A percentile compares a stretch with the other conserved stretches of the same genome.
These are phyloP conservation scores for Monosporozyma yasuniensis DNA, from an alignment of 805 yeast species.

Conservation along the genomic window DNA sequence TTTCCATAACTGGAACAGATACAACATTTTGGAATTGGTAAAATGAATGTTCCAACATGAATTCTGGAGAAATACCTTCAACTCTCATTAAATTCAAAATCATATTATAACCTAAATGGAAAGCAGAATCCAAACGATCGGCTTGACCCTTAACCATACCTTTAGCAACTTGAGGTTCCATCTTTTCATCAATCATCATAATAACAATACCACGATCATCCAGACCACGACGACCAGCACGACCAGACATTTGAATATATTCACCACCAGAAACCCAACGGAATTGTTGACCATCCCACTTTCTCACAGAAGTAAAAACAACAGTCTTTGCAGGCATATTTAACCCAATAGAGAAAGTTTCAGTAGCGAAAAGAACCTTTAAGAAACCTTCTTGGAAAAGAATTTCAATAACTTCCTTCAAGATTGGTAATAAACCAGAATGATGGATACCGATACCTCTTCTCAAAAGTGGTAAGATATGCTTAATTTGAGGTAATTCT, in stretches of 20 bases:
- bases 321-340: conserved; percentile 99
- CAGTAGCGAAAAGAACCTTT: conserved; percentile 94
- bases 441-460: conserved; percentile 99
- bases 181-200: conserved; percentile 98
- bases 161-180: conserved; percentile 99
- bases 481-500: conserved; percentile 89
- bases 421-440: conserved; percentile 87
- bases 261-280: conserved; percentile 99
- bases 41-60: conserved; percentile 89
- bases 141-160: conserved; percentile 99
- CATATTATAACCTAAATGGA: conserved; percentile 97
- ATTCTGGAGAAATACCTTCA: conserved; percentile 97
- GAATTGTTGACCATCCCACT: conserved; percentile 96
- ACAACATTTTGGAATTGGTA: conserved; percentile 91
- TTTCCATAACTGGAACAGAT: conserved; percentile 78
- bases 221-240: conserved; percentile 99
- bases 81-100: conserved; percentile 91
- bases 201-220: conserved; percentile 99
- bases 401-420: conserved; percentile 92
- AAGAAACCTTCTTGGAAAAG: conserved; percentile 93
- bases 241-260: conserved; percentile 98
- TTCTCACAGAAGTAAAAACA: conserved; percentile 92
- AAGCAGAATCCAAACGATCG: conserved; percentile 93
- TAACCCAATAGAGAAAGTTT: conserved; percentile 94
- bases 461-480: conserved; percentile 75